Conservation (phyloP, 345 rosid species). For the Fremontodendron californicum region DNA sequence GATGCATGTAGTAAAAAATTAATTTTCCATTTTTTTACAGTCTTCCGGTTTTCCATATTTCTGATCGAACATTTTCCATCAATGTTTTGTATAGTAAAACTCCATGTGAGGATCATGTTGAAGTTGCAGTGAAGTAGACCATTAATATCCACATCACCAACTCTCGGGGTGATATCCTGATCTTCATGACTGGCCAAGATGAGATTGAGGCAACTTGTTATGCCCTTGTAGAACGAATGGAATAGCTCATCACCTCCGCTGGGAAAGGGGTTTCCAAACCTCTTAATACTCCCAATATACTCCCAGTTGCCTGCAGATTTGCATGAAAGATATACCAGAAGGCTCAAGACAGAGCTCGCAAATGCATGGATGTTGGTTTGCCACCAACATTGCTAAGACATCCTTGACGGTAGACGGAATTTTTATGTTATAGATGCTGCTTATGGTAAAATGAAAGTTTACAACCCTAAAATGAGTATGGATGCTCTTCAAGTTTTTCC, state of each 20-base stretch:
- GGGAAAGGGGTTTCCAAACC: constrained; percentile 64
- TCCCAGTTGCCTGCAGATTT: constrained; percentile 96
- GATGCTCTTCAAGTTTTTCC: constrained; percentile 96
- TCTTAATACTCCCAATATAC: constrained; percentile 84
- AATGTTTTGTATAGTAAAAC: constrained; percentile 67
- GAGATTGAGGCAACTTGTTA: constrained; percentile 94
- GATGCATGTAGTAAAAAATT: background rate
- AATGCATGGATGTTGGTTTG: constrained; percentile 96
- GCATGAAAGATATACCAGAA: constrained; percentile 87
- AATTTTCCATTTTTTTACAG: constrained; percentile 38
- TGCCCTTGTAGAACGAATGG: constrained; percentile 84
- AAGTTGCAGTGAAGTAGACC: constrained; percentile 94
- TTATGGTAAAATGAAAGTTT: constrained; percentile 93
- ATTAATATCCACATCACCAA: constrained; percentile 85
- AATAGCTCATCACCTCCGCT: constrained; percentile 66
- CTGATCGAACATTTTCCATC: constrained; percentile 93
- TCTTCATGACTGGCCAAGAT: constrained; percentile 97
- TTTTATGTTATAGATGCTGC: constrained; percentile 88
- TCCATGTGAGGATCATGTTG: constrained; percentile 96
- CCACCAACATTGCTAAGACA: constrained; percentile 95
- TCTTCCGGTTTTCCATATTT: constrained; percentile 86
- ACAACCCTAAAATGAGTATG: constrained; percentile 99
- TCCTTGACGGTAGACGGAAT: constrained; percentile 95
- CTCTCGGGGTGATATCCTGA: constrained; percentile 88
- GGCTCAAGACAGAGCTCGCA: constrained; percentile 92